Base-by-base conservation (phyloP, 73 alveolate species). In the Paramecium octaurelia region DNA sequence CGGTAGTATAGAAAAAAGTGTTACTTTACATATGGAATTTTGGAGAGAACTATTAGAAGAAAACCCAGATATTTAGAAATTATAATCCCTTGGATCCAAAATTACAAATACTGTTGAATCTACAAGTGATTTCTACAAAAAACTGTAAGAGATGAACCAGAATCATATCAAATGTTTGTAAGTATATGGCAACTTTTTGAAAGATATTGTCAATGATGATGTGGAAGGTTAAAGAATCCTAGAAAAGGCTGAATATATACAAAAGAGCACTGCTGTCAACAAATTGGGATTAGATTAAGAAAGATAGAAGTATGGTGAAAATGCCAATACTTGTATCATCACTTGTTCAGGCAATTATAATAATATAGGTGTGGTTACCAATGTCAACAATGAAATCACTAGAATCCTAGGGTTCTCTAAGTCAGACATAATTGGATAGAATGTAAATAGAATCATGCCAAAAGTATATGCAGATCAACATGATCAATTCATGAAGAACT, bases 1-100 rank as follows among this genome's bases (percentile, higher is more conserved):
- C 35, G 34, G 80, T 24, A 86, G 88, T 50, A 92, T 92, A 8
- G 95, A 92, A 57, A 92, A 77, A 34, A 70, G 89, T 84, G 92
- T 85, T 54, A 59, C 86, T 11, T 64, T 92, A 54, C 95, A 92
- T 92, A 38, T 92, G 42, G 95, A 92, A 23, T 92, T 92, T 57
- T 92, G 95, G 95, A 92, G 92, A 48, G 92, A 92, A 42, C 71
- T 92, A 34, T 23, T 92, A 40, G 95, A 92, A 58, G 95, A 77
- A 24, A 40, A 92, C n/a, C 92, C 95, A 44, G 95, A 92, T 43
- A 85, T 92, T 11, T 58, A 92, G 27, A 92, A 92, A 58, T 70
- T 92, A 4, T 36, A 75, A 20, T 59, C 86, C 2, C 70, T 92
- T 27, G 95, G 95, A 50, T 83, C 92, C 2, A 85, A 92, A 34